Evolutionary conservation across 768 basidiomycete genomes (phyloP), one percentile per base, ranked within the genome.

Genomic region (Pleurotus djamor): DNA sequence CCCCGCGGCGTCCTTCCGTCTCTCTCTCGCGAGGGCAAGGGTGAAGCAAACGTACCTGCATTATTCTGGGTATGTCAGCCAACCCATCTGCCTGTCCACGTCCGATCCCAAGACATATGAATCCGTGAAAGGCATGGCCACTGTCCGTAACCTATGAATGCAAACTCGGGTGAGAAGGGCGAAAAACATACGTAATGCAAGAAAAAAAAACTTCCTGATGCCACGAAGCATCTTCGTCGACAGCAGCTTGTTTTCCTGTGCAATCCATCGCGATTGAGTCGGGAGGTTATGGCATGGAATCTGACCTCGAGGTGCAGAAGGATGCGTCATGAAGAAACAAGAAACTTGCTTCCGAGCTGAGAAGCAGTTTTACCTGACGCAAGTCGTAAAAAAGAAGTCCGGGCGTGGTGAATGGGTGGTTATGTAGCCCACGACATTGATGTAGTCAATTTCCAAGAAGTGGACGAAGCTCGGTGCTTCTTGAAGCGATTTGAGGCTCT

Each of bases 401-500:
- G 21, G 21, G 21, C 21, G 21, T 28, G 21, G 21, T 28, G 21
- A 28, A 28, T 28, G 21, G 21, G 21, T 28, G 21, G 21, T 28
- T 28, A 28, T 28, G 21, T 28, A 28, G 21, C 21, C 21, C 21
- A 28, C 21, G 21, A 28, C 21, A 28, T 28, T 28, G 21, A 28
- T 28, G 21, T 28, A 28, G 21, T 28, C 21, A 28, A 28, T 28
- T 28, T 28, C 21, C 21, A 28, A 28, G 21, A 28, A 28, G 21
- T 28, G 21, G 21, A 44, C 60, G 48, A 62, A 59, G 48, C 51
- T 52, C 28, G 21, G 12, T 13, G 32, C 34, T 34, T 10, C 36
- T 32, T 5, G 43, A 48, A 17, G n/a, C 34, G n/a, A 33, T 34
- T 47, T 52, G 64, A 71, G 63, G 71, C 41, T 59, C 63, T 32